These are phyloP conservation scores for Globisporangium uncinulatum DNA, from an alignment of 352 stramenopile species.

Conservation along the genomic window DNA sequence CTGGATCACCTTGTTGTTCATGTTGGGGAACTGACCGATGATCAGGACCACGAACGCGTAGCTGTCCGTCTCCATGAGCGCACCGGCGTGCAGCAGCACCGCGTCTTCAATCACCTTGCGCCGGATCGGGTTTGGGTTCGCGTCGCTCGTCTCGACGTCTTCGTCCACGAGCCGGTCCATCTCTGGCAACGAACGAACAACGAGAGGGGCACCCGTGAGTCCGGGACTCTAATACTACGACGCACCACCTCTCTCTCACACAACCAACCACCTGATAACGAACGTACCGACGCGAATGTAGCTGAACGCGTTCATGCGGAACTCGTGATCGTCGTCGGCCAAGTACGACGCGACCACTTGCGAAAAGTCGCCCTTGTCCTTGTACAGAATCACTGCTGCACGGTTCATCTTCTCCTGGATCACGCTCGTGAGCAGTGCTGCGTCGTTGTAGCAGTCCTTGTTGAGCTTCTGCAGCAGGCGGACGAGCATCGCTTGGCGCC, in stretches of 20 bases:
- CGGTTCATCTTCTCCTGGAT: conserved; percentile 78
- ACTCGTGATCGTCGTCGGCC: conserved; percentile 75
- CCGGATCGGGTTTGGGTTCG: conserved; percentile 28
- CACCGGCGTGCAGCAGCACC: conserved; percentile 62
- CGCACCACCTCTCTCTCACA: background rate
- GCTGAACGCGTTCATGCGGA: conserved; percentile 76
- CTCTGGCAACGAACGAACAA: conserved; percentile 13
- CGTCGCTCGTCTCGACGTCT: conserved; percentile 23
- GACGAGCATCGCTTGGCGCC: conserved; percentile 79
- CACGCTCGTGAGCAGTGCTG: conserved; percentile 61
- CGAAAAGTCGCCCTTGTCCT: conserved; percentile 68
- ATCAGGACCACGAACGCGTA: conserved; percentile 87
- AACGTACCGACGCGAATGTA: conserved; percentile 58
- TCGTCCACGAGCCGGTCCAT: conserved; percentile 39
- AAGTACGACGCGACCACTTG: conserved; percentile 78
- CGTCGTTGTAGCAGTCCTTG: conserved; percentile 79
- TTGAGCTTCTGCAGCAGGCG: conserved; percentile 79
- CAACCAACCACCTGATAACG: too few species aligned
- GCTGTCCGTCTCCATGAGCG: conserved; percentile 87
- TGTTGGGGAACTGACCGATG: conserved; percentile 76
- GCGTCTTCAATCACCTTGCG: conserved; percentile 74
- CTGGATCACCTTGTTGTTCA: conserved; percentile 85
- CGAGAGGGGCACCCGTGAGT: background rate
- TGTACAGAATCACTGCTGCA: conserved; percentile 76
- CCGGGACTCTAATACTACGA: background rate